Conservation (phyloP, 148 eudicot species). For the Diospyros kaki region DNA sequence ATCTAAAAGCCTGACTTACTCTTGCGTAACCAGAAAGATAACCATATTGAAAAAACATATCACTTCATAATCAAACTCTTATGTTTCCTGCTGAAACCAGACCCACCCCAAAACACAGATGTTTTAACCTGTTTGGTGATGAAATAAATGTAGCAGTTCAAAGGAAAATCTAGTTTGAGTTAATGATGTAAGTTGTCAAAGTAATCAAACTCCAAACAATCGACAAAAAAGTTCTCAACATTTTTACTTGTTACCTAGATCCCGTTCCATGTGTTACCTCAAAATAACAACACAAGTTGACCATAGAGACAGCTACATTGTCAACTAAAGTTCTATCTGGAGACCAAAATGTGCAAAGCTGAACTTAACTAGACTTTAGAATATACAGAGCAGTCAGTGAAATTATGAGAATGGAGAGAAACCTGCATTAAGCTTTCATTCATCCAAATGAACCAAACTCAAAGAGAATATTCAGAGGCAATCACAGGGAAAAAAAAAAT, state of each 20-base stretch:
- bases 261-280: neutral
- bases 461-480: conserved; percentile 7
- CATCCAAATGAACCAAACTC: conserved; percentile 6
- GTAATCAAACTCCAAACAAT: neutral
- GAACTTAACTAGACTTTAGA: conserved; percentile 3
- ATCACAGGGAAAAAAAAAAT: neutral
- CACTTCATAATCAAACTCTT: neutral
- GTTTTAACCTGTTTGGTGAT: too few species aligned
- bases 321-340: neutral
- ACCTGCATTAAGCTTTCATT: neutral
- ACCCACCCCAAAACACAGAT: too few species aligned
- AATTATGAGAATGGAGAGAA: neutral
- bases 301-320: neutral
- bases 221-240: too few species aligned
- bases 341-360: neutral
- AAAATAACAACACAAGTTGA: neutral
- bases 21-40: too few species aligned
- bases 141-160: too few species aligned
- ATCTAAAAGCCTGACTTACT: neutral
- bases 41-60: neutral
- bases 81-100: too few species aligned
- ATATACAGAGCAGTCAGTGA: neutral
- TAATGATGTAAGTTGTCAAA: neutral
- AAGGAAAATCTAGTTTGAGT: neutral
- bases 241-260: too few species aligned